Conservation (phyloP, 371 early-diverging fungal species). For the Mortierella sp. region DNA sequence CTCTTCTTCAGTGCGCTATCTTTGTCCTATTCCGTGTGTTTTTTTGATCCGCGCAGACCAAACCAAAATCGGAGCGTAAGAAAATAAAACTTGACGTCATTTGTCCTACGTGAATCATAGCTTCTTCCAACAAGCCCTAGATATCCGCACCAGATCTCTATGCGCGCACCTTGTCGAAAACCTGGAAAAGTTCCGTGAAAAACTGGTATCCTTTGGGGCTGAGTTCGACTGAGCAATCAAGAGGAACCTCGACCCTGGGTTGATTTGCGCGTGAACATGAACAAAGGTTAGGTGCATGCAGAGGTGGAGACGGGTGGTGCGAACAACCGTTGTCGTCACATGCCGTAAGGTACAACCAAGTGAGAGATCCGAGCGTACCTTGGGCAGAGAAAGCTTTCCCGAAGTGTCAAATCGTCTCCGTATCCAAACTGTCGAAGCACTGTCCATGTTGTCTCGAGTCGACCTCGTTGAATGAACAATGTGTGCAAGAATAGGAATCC, state of each 20-base stretch:
- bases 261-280: too few species aligned
- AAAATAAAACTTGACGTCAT: not conserved
- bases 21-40: constrained; percentile 91
- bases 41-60: too few species aligned
- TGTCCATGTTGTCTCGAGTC: constrained; percentile 98
- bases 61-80: not conserved
- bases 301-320: too few species aligned
- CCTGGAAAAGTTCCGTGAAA: constrained; percentile 92
- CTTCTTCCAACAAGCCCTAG: too few species aligned
- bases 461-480: constrained; percentile 95
- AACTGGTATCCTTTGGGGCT: constrained; percentile 95
- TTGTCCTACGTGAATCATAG: too few species aligned
- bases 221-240: constrained; percentile 92
- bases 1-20: constrained; percentile 90
- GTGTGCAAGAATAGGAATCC: constrained; percentile 94
- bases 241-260: constrained; percentile 82
- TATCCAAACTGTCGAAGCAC: constrained; percentile 96
- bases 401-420: constrained; percentile 88
- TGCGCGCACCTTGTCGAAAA: constrained; percentile 81
- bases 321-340: too few species aligned
- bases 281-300: too few species aligned
- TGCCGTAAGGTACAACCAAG: too few species aligned
- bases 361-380: too few species aligned
- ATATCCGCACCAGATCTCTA: not conserved
- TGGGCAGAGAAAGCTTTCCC: constrained; percentile 91